Percentiles rank a stretch among this genome's conserved stretches.
Conservation (phyloP, 257 asterid genomes). For the Nicotiana sylvestris region DNA sequence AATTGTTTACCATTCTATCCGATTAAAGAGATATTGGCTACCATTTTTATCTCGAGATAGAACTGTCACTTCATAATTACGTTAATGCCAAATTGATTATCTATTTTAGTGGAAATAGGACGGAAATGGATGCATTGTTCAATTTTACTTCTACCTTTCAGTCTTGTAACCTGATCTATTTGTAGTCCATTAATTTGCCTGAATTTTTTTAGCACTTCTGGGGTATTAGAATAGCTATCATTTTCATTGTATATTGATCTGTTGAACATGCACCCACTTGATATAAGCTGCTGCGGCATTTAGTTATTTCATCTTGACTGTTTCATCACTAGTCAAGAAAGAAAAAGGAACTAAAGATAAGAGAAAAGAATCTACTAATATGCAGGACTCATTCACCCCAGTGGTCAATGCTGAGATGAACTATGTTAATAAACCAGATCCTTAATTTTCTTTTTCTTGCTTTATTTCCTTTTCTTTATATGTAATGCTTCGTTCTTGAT, state of each 20-base stretch:
- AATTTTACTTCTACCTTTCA: not conserved
- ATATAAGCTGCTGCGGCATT: not conserved
- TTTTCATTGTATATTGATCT: constrained; percentile 3
- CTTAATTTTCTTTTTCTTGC: not conserved
- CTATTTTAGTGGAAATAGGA: not conserved
- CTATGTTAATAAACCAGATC: not conserved
- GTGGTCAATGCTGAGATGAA: not conserved
- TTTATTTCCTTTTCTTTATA: not conserved
- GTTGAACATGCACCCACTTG: not conserved
- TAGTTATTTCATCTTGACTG: not conserved
- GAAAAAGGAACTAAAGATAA: not conserved
- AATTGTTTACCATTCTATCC: not conserved
- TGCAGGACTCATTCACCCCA: not conserved
- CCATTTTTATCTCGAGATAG: constrained; percentile 1
- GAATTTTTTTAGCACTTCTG: not conserved
- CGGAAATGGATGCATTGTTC: not conserved
- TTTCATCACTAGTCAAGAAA: not conserved
- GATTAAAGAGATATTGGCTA: not conserved
- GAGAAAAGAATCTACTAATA: not conserved
- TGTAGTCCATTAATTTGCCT: not conserved
- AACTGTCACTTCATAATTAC: not conserved
- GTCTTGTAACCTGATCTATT: not conserved
- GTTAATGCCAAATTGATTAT: not conserved
- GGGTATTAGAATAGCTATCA: not conserved
- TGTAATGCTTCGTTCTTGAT: not conserved